Evolutionary conservation across 202 grass and related monocot species (phyloP).

Genomic region (Hordeum pubiflorum): DNA sequence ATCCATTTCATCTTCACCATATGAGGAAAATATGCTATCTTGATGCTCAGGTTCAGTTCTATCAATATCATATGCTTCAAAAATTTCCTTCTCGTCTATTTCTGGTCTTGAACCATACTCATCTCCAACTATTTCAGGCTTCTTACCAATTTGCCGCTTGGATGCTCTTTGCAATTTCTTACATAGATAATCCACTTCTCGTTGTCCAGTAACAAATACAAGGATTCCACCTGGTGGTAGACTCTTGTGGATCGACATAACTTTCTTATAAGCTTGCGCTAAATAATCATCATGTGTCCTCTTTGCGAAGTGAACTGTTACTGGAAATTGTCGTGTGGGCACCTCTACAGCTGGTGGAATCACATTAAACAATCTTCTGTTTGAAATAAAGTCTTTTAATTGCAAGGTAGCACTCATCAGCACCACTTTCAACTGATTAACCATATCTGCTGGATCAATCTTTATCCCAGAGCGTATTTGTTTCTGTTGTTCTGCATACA

Average conservation of each 20-base stretch:
- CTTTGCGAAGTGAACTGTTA: slow-evolving; percentile 86
- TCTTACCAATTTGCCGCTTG: slow-evolving; percentile 34
- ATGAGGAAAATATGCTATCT: slow-evolving; percentile 54
- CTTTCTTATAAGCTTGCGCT: slow-evolving; percentile 84
- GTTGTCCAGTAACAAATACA: slow-evolving; percentile 94
- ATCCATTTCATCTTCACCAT: slow-evolving; percentile 47
- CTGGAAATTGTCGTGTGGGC: slow-evolving; percentile 75
- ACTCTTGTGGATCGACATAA: slow-evolving; percentile 80
- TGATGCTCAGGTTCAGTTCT: slow-evolving; percentile 39
- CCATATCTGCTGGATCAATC: slow-evolving; percentile 46
- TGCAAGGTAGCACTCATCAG: slow-evolving; percentile 97
- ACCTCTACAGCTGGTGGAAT: slow-evolving; percentile 71
- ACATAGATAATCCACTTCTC: slow-evolving; percentile 89
- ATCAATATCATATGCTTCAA: slow-evolving; percentile 87
- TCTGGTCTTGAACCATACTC: slow-evolving; percentile 33
- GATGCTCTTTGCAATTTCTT: slow-evolving; percentile 63
- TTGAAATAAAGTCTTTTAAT: slow-evolving; percentile 81
- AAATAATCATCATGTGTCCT: slow-evolving; percentile 81
- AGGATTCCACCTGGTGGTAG: slow-evolving; percentile 87
- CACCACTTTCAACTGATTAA: slow-evolving; percentile 76
- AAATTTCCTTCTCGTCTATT: slow-evolving; percentile 61
- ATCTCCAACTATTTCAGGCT: slow-evolving; percentile 25
- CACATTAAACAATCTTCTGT: slow-evolving; percentile 72
- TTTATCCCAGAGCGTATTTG: slow-evolving; percentile 42
- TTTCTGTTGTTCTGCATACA: slow-evolving; percentile 60